Conservation (phyloP, 176 grass and related monocot genomes). For the Hsuehochloa calcarea region DNA sequence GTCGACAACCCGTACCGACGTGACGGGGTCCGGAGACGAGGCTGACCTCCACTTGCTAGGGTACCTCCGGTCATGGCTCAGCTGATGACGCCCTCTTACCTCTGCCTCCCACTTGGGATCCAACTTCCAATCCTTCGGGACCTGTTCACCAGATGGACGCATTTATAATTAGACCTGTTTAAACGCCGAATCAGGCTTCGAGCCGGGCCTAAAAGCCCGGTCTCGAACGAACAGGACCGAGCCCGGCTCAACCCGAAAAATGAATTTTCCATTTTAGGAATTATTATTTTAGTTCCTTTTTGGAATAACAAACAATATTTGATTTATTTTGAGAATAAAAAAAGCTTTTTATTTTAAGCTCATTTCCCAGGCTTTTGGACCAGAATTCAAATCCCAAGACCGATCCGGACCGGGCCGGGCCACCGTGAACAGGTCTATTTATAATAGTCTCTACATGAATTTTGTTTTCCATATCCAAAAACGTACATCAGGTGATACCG, state of each 20-base stretch:
- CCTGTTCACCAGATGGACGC: constrained; percentile 43
- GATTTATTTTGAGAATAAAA: too few species aligned
- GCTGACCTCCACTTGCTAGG: constrained; percentile 93
- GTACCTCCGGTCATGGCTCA: constrained; percentile 60
- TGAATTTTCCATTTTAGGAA: too few species aligned
- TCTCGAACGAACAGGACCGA: too few species aligned
- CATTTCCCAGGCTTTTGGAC: too few species aligned
- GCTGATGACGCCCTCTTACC: constrained; percentile 48
- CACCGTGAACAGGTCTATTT: background rate
- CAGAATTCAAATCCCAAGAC: too few species aligned
- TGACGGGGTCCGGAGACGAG: constrained; percentile 69
- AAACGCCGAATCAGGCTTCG: too few species aligned
- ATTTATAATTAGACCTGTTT: background rate
- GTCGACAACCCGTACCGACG: constrained; percentile 66
- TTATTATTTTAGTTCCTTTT: too few species aligned
- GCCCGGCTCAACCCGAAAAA: too few species aligned
- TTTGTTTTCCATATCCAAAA: background rate
- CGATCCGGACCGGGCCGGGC: too few species aligned
- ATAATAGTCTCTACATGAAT: background rate
- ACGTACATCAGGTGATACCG: background rate
- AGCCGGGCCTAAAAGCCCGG: too few species aligned
- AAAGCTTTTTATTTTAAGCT: too few species aligned
- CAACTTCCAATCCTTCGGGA: constrained; percentile 92
- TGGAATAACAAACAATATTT: too few species aligned
- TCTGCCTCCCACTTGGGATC: constrained; percentile 87